Base-by-base conservation (phyloP, 2,329 filamentous ascomycete species). In the Neofusicoccum sp. region DNA sequence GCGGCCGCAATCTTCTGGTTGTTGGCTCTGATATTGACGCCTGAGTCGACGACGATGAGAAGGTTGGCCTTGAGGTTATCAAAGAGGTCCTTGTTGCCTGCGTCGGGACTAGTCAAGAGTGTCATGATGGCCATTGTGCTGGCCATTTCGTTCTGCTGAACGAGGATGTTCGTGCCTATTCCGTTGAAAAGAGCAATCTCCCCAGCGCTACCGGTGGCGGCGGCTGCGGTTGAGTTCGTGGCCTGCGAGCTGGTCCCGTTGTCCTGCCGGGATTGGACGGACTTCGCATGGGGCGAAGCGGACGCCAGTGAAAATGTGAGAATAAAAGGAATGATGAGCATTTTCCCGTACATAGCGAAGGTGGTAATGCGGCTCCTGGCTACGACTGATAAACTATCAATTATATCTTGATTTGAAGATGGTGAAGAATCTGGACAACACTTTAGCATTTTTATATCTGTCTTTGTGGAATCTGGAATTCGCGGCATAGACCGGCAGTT, bases 161-260 rank as follows among this genome's bases (percentile, higher is more conserved):
- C 51, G 24, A 56, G 40, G 24, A 56, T 56, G 36, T 56, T 56
- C 24, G 20, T 41, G 36, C 51, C 51, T 26, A 56, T 56, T 4
- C 51, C 51, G 30, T 56, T 56, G 51, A 56, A 56, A 14, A 56
- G 51, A 8, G 48, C 48, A 12, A 43, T 20, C n/a, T 20, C 40
- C n/a, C 40, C 40, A 20, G 20, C 40, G n/a, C 14, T 24, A 20
- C 4, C 40, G 40, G n/a, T 41, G 38, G 38, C 16, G 38, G 38
- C 41, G 24, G 40, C 40, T 11, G 26, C 43, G 4, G 43, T 47
- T 24, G n/a, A n/a, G n/a, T n/a, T n/a, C n/a, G n/a, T n/a, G n/a
- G n/a, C n/a, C n/a, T n/a, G n/a, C n/a, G n/a, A n/a, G n/a, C n/a
- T n/a, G n/a, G n/a, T n/a, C n/a, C n/a, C 43, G 16, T 47, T 47